Evolutionary conservation across 306 rosid genomes (phyloP).

Genomic region (Oxytropis ochrocephala): DNA sequence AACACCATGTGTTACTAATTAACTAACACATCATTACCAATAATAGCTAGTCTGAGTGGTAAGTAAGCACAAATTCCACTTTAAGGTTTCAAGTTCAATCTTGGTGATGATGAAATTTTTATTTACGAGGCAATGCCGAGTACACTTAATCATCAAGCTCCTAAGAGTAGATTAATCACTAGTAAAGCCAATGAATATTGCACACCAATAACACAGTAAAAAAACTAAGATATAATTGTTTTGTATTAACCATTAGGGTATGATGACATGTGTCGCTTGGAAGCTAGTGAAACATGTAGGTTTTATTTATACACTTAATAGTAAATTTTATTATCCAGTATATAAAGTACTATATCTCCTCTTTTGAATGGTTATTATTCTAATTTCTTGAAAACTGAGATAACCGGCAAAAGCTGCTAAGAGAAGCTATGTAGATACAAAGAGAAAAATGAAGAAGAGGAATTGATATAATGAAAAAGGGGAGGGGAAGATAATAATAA

Average conservation of each 20-base stretch:
- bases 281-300: slow-evolving; percentile 10
- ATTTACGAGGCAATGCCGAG: too few relatives aligned
- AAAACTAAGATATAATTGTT: slow-evolving; percentile 11
- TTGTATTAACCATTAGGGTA: slow-evolving; percentile 7
- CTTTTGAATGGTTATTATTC: slow-evolving; percentile 27
- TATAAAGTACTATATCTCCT: background rate
- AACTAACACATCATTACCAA: background rate
- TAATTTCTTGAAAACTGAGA: slow-evolving; percentile 20
- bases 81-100: too few relatives aligned
- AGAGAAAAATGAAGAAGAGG: too few relatives aligned
- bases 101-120: too few relatives aligned
- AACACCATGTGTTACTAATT: background rate
- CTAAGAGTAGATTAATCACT: too few relatives aligned
- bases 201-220: too few relatives aligned
- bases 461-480: background rate
- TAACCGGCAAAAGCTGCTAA: slow-evolving; percentile 45
- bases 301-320: background rate
- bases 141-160: too few relatives aligned
- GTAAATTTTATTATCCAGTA: slow-evolving; percentile 1
- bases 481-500: background rate
- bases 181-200: too few relatives aligned
- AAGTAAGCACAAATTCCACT: too few relatives aligned
- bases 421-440: slow-evolving; percentile 39
- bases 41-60: too few relatives aligned
- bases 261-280: slow-evolving; percentile 22